Conservation (phyloP, 2,329 filamentous ascomycete species). For the Fusarium decemcellulare region DNA sequence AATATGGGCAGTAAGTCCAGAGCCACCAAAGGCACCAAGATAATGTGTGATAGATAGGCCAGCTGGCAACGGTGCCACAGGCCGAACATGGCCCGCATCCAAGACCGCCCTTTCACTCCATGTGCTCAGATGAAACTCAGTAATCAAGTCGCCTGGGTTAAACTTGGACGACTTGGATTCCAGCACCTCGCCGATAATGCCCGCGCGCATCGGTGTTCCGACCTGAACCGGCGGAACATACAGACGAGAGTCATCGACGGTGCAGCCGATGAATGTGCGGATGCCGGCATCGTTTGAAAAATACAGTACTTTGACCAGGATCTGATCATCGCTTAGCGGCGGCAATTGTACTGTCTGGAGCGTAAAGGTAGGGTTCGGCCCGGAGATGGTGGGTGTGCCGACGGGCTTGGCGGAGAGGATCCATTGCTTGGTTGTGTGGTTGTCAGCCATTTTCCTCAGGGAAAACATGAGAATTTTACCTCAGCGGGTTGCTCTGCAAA, state of each 20-base stretch:
- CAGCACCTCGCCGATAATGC: slow-evolving; percentile 13
- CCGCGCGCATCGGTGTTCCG: slow-evolving; percentile 8
- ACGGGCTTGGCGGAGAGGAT: slow-evolving; percentile 15
- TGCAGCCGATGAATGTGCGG: slow-evolving; percentile 5
- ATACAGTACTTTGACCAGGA: slow-evolving; percentile 17
- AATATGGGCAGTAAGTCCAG: slow-evolving; percentile 10
- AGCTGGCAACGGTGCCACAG: neutral
- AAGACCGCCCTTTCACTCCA: slow-evolving; percentile 18
- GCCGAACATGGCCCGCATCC: neutral
- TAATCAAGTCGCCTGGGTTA: slow-evolving; percentile 12
- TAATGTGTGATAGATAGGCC: slow-evolving; percentile 6
- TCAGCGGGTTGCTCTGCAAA: no score
- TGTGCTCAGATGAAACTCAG: slow-evolving; percentile 7
- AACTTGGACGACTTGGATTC: slow-evolving; percentile 13
- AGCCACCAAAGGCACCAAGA: slow-evolving; percentile 19
- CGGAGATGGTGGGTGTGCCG: slow-evolving; percentile 8
- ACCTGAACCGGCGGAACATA: slow-evolving; percentile 14
- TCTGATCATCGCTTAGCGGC: neutral
- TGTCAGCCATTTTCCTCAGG: no score
- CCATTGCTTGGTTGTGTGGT: slow-evolving; percentile 8
- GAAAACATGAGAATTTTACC: no score
- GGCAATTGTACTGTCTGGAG: neutral
- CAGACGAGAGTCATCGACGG: slow-evolving; percentile 11
- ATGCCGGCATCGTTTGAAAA: slow-evolving; percentile 21
- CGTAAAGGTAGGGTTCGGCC: slow-evolving; percentile 5